Base-by-base conservation (phyloP, 139 green algal species). In the Picochlorum sp. region DNA sequence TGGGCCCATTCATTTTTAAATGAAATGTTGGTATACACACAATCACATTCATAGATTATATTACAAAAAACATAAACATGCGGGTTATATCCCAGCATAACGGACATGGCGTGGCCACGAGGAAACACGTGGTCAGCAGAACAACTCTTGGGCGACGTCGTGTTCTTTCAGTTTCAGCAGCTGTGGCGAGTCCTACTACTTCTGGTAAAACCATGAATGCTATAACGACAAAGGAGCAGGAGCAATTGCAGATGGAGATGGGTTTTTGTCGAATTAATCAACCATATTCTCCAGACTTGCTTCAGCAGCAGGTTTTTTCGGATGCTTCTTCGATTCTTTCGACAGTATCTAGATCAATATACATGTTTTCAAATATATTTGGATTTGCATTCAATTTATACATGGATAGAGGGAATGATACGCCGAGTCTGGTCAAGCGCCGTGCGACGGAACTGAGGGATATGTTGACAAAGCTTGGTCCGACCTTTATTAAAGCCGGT, bases 401-500 rank as follows among this genome's bases (percentile, higher is more conserved):
- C 47, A 7, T 30, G 7, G 74, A 81, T 55, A 18, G 28, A 15
- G 20, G 78, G 20, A 45, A 14, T 34, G 52, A 10, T 65, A 75
- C 13, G 63, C 72, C 37, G 31, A 51, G 37, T 21, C 66, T 68
- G 2, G 83, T 95, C 11, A 77, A 79, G 51, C 50, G 68, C 28
- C 78, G 91, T 14, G 86, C 91, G 3, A 80, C 77, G 14, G 72
- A 98, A 82, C 81, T 98, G 24, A 80, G 87, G 7, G 80, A 94
- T 59, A 82, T 84, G 47, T 81, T 99, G 52, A 91, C 82, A 4
- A 60, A 66, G 2, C 86, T 99, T 38, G 94, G 94, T 3, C 94
- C 94, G 6, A 92, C 83, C 14, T 99, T 99, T 81, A 95, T 99
- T 76, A 99, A 99, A 79, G 89, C 90, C 4, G 94, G 94, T 2